Percentiles rank a stretch among this genome's conserved stretches.
These are phyloP conservation scores for Pseudogymnoascus sp. DNA, from an alignment of 2,329 filamentous ascomycete genomes.

Conservation along the genomic window DNA sequence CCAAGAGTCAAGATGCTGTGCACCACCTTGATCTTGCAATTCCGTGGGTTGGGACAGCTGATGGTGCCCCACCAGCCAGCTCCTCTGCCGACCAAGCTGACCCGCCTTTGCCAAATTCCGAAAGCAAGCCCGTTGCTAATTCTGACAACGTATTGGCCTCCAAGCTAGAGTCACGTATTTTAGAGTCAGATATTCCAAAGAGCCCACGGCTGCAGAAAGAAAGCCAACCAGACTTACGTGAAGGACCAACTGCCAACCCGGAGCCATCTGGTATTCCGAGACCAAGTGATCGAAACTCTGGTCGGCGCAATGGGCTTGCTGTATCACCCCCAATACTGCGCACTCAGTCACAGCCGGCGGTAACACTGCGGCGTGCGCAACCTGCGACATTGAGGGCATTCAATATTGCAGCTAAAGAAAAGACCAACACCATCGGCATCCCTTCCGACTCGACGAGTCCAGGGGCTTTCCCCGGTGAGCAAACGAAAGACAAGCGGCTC, in stretches of 20 bases:
- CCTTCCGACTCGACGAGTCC: conserved; percentile 15
- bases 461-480: conserved; percentile 22
- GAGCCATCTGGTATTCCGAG: conserved; percentile 27
- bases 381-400: conserved; percentile 11
- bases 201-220: conserved; percentile 22
- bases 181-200: conserved; percentile 22
- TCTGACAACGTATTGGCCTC: not conserved
- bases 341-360: conserved; percentile 28
- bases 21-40: conserved; percentile 54
- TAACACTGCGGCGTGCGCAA: conserved; percentile 24
- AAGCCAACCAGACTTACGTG: conserved; percentile 15
- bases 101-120: not conserved
- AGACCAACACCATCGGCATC: conserved; percentile 13
- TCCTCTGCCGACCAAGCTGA: not conserved
- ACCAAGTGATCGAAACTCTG: conserved; percentile 22
- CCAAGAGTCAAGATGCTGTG: conserved; percentile 26
- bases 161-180: not conserved
- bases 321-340: conserved; percentile 26
- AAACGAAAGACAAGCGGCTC: conserved; percentile 57
- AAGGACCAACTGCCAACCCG: conserved; percentile 12
- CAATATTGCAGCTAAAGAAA: conserved; percentile 9
- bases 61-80: not conserved
- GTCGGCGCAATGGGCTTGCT: conserved; percentile 19
- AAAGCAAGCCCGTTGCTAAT: not conserved
- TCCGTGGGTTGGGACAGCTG: conserved; percentile 10